Evolutionary conservation across 352 stramenopile genomes (phyloP), one percentile per base, ranked within the genome.

Genomic region (Globisporangium nunn): DNA sequence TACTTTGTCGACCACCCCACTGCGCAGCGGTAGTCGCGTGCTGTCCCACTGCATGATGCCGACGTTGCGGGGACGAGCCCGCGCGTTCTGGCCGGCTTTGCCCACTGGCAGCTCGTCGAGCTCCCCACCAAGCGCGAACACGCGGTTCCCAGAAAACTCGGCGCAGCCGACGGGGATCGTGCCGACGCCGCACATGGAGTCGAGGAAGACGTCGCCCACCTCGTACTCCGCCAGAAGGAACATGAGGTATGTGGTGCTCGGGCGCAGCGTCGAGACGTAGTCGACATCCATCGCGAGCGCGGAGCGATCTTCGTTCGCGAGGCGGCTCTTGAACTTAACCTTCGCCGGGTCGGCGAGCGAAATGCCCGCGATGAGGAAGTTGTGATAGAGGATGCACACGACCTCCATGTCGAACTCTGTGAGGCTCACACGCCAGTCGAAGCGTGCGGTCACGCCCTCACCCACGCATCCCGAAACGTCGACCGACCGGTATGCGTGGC

Each of bases 181-280:
- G 2, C 82, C 82, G 12, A 93, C 79, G 35, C 82, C 82, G 37
- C 82, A 93, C 82, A 93, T 93, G 10, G 80, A 86, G 54, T 93
- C 82, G 18, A 89, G 56, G n/a, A 89, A 57, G 6, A 91, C 48
- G 39, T 93, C 80, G n/a, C 82, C 82, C 6, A 63, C 53, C 11
- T 74, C 53, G 52, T 77, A 81, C 40, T 83, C 31, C 0, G 74
- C 80, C 17, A 93, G 67, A 50, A 85, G 73, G 35, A 88, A 64
- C 70, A 93, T 82, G n/a, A 91, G 60, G 50, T 75, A 91, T 52
- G 82, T 73, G 37, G 82, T 93, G 45, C 80, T 91, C 1, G 82
- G 82, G 17, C 82, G 78, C 50, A 93, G 57, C 30, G 82, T 93
- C 5, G 82, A 93, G 35, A 88, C 59, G 57, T 91, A 93, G 37